Evolutionary conservation across 2,329 filamentous ascomycete genomes (phyloP), one percentile per base, ranked within the genome.

Genomic region (Rhinocladiella mackenziei): DNA sequence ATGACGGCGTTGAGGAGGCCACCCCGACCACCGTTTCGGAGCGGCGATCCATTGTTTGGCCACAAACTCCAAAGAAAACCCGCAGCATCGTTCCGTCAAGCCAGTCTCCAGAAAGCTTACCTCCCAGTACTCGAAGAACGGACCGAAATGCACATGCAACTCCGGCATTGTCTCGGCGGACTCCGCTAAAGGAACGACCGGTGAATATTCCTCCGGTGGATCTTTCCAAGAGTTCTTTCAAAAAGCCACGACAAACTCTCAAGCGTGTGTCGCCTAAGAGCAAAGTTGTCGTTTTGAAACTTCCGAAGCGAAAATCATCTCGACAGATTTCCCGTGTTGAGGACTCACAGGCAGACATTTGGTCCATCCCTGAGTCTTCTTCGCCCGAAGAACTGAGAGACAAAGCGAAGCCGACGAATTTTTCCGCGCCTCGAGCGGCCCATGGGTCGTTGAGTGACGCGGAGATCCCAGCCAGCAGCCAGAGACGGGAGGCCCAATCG

Each of bases 301-400:
- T 55, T 11, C 45, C 45, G 5, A 50, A 50, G 28, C 40, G 45
- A 11, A 26, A 19, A 5, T 13, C 11, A 22, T 6, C 15, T 23
- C 50, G 25, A 35, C 39, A 17, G 18, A 13, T 23, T 10, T 6
- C 38, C 10, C 34, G 38, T 6, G 36, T 52, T 26, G 54, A 52
- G 15, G 41, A 54, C 20, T 52, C 52, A 10, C 50, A 55, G 39
- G 29, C 26, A 17, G 44, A 48, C 30, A 9, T 55, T 7, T 55
- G 51, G 48, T 55, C 54, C 3, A 33, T 57, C 11, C 53, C 50
- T n/a, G 48, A 45, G n/a, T 55, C 55, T 22, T 53, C 49, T n/a
- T 39, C 53, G 14, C 44, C 37, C 20, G 31, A 43, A 15, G n/a
- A 20, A 18, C 10, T 10, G 17, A 28, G 20, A 25, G 18, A 42